A percentile compares a stretch with the other conserved stretches of the same genome.
phyloP scores from a whole-genome alignment of 257 asterid species.

The Orobanche coerulescens region DNA sequence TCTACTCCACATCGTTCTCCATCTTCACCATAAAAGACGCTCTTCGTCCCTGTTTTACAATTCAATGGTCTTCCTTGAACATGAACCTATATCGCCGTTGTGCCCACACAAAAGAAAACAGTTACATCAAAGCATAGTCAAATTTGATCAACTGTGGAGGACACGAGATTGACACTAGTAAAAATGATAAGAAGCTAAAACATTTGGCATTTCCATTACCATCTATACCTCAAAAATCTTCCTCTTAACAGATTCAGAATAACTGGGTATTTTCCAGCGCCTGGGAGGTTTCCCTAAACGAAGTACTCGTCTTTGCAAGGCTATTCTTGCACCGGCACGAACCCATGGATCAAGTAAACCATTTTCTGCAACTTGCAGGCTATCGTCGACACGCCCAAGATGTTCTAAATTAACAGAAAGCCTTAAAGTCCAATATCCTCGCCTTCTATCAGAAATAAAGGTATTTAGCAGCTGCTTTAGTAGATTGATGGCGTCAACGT shows the following conservation, averaged over 20 bases:
- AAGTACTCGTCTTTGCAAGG: conserved; percentile 72
- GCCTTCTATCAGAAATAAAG: conserved; percentile 62
- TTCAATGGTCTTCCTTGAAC: conserved; percentile 82
- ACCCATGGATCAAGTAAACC: conserved; percentile 83
- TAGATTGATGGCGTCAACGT: conserved; percentile 58
- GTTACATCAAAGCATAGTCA: not conserved
- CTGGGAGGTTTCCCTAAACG: conserved; percentile 96
- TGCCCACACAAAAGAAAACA: not conserved
- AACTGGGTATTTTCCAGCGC: conserved; percentile 86
- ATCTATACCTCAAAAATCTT: conserved; percentile 71
- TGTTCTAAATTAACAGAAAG: conserved; percentile 90
- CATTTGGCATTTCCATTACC: not conserved
- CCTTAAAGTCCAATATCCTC: conserved; percentile 91
- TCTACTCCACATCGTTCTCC: conserved; percentile 88
- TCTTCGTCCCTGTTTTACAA: conserved; percentile 62
- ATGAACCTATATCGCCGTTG: conserved; percentile 41
- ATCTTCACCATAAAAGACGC: conserved; percentile 76
- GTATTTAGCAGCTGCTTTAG: conserved; percentile 53
- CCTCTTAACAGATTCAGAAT: conserved; percentile 47
- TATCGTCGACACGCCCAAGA: conserved; percentile 64
- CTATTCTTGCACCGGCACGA: conserved; percentile 83
- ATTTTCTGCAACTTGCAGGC: conserved; percentile 79
- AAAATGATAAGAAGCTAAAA: conserved; percentile 1
- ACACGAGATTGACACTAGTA: not conserved
- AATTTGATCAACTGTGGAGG: not conserved